A percentile compares a stretch with the other conserved stretches of the same genome.
phyloP scores from a whole-genome alignment of 1,284 basidiomycete species.

The Ceratorhiza oryzae-sativae region DNA sequence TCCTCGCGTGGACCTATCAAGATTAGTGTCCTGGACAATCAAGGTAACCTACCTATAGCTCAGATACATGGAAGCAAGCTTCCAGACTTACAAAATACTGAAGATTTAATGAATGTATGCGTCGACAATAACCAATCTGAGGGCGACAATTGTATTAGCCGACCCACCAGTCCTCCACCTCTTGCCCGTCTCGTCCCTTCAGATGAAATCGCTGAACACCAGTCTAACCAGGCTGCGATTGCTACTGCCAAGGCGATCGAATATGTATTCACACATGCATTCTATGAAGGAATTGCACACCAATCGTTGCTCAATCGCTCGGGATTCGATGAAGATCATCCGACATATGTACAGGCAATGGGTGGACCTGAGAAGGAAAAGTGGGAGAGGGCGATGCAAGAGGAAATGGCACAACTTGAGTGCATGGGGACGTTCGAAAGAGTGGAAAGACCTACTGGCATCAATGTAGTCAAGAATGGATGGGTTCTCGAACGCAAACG shows the following conservation, averaged over 20 bases:
- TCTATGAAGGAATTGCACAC: neutral
- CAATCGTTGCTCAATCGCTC: neutral
- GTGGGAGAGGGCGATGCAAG: neutral
- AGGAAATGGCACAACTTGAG: neutral
- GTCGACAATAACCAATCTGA: neutral
- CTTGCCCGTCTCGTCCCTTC: neutral
- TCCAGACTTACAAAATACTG: neutral
- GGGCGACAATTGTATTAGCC: neutral
- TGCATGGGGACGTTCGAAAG: neutral
- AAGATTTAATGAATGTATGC: neutral
- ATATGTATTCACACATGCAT: neutral
- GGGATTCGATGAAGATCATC: neutral
- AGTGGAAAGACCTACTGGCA: neutral
- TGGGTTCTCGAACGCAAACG: slow-evolving; percentile 50
- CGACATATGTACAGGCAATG: neutral
- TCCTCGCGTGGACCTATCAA: neutral
- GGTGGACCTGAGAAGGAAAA: neutral
- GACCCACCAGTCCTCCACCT: neutral
- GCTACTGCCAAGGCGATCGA: neutral
- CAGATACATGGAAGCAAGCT: neutral
- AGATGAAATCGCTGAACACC: neutral
- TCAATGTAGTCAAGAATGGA: slow-evolving; percentile 3
- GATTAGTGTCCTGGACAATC: neutral
- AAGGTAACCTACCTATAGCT: neutral
- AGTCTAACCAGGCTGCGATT: neutral